A percentile compares a stretch with the other conserved stretches of the same genome.
Evolutionary conservation across 164 flowering plant species (phyloP).

Genomic region (Chimonanthus praecox): DNA sequence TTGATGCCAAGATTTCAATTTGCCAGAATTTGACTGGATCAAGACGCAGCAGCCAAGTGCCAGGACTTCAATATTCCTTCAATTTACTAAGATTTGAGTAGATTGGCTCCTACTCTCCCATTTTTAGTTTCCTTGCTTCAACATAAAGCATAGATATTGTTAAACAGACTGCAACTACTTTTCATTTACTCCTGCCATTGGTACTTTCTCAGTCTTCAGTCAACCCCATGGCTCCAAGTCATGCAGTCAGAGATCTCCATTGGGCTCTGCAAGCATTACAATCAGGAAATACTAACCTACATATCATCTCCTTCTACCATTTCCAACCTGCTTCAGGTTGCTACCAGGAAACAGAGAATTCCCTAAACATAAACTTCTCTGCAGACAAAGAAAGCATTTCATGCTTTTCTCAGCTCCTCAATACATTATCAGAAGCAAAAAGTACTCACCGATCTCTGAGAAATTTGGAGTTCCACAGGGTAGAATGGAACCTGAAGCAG

Average conservation of each 20-base stretch:
- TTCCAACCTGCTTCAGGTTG: constrained; percentile 57
- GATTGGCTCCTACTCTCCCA: too few species aligned
- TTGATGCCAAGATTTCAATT: too few species aligned
- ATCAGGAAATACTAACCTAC: constrained; percentile 39
- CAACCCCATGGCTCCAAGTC: constrained; percentile 40
- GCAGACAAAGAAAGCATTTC: constrained; percentile 24
- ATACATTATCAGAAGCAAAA: constrained; percentile 26
- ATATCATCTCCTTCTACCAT: constrained; percentile 58
- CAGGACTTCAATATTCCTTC: too few species aligned
- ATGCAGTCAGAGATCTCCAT: constrained; percentile 46
- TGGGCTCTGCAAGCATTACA: constrained; percentile 47
- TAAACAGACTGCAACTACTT: too few species aligned
- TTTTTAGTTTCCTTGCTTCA: too few species aligned
- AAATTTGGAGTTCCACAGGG: constrained; percentile 47
- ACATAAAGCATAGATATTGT: too few species aligned
- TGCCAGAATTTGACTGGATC: too few species aligned
- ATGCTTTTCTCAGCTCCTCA: constrained; percentile 44
- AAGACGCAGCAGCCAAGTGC: too few species aligned
- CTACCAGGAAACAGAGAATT: constrained; percentile 59
- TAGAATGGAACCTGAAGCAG: constrained; percentile 39
- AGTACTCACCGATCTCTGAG: constrained; percentile 26
- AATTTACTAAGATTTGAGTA: too few species aligned
- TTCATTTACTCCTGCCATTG: too few species aligned
- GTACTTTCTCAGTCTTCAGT: not conserved
- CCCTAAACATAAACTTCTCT: constrained; percentile 55